A percentile compares a stretch with the other conserved stretches of the same genome.
These are phyloP conservation scores for Penicillium frequentans DNA, from an alignment of 2,329 filamentous ascomycete species.

Conservation along the genomic window DNA sequence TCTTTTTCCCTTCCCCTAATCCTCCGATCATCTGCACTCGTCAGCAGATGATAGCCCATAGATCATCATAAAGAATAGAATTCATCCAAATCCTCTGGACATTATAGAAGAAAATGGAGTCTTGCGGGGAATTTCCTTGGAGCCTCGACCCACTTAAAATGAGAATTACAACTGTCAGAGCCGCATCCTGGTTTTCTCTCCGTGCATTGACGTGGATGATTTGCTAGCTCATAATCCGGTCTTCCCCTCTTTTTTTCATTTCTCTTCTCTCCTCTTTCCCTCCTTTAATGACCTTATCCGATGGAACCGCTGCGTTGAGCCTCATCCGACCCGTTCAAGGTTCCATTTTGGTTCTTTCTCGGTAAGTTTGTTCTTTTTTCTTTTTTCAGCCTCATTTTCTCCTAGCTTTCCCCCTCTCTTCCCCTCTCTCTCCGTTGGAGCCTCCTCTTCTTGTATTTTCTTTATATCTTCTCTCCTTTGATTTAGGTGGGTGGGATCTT, in stretches of 20 bases:
- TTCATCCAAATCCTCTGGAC: background rate
- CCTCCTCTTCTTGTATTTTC: background rate
- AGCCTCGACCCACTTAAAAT: slow-evolving; percentile 5
- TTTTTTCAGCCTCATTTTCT: slow-evolving; percentile 24
- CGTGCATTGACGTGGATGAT: slow-evolving; percentile 1
- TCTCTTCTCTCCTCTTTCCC: background rate
- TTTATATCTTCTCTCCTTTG: background rate
- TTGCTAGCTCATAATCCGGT: background rate
- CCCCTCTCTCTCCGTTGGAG: slow-evolving; percentile 13
- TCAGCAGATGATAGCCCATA: background rate
- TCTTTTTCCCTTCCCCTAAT: background rate
- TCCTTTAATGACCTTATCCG: background rate
- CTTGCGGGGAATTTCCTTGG: slow-evolving; percentile 11
- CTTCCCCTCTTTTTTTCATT: background rate
- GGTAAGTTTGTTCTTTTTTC: slow-evolving; percentile 9
- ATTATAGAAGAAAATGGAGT: background rate
- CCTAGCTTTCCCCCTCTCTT: slow-evolving; percentile 21
- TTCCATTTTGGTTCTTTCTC: slow-evolving; percentile 14
- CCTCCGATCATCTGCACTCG: background rate
- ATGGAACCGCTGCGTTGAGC: slow-evolving; percentile 17
- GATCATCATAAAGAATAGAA: background rate
- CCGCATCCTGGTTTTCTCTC: slow-evolving; percentile 2
- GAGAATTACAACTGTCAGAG: slow-evolving; percentile 1
- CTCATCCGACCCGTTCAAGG: slow-evolving; percentile 16
- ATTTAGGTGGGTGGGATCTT: background rate